phyloP scores from a whole-genome alignment of 441 rosid genomes.

The Pelargonium fulgidum region DNA sequence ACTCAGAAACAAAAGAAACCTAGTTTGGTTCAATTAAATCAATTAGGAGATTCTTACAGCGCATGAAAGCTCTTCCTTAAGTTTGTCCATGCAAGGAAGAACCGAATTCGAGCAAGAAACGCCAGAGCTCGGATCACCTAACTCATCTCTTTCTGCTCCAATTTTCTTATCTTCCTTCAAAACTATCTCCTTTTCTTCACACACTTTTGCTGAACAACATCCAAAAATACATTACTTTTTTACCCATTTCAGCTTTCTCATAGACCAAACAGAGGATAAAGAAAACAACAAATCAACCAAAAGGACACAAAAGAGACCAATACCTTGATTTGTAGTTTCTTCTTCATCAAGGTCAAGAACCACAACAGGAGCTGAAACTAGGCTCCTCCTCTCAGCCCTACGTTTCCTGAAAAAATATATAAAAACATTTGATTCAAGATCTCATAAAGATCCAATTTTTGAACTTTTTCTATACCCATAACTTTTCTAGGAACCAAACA shows the following conservation, averaged over 20 bases:
- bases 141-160: conserved; percentile 22
- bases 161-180: background rate
- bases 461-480: background rate
- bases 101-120: conserved; percentile 30
- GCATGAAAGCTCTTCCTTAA: conserved; percentile 85
- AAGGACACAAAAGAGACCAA: background rate
- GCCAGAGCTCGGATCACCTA: conserved; percentile 19
- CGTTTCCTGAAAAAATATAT: conserved; percentile 40
- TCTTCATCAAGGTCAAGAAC: conserved; percentile 59
- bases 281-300: conserved; percentile 5
- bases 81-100: conserved; percentile 68
- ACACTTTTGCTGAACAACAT: background rate
- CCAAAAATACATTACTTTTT: background rate
- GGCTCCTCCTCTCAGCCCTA: conserved; percentile 41
- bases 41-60: conserved; percentile 51
- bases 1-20: conserved; percentile 5
- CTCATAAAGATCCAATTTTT: background rate
- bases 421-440: background rate
- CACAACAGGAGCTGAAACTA: conserved; percentile 35
- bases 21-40: background rate
- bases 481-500: background rate
- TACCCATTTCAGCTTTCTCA: background rate
- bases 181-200: conserved; percentile 25
- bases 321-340: conserved; percentile 40
- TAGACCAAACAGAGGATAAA: background rate